Evolutionary conservation across 1,139 yeast genomes (phyloP).

Genomic region (Eremothecium gossypii): DNA sequence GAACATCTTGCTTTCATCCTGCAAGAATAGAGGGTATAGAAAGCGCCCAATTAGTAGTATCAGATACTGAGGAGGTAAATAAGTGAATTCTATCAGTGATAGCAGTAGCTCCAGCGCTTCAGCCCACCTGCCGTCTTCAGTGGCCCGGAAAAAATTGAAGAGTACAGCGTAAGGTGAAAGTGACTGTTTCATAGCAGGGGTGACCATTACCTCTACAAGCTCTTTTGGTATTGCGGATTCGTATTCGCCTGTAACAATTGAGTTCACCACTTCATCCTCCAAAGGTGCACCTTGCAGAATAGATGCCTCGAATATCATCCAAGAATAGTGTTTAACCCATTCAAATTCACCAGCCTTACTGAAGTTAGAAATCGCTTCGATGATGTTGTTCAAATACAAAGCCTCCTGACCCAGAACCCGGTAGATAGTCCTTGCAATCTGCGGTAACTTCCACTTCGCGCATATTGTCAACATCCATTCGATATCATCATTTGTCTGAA

Average conservation of each 20-base stretch:
- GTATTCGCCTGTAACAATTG: constrained; percentile 36
- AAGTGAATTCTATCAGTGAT: constrained; percentile 52
- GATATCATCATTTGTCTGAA: constrained; percentile 60
- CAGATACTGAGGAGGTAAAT: constrained; percentile 51
- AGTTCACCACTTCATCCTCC: constrained; percentile 46
- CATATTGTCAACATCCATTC: constrained; percentile 67
- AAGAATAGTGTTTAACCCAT: constrained; percentile 35
- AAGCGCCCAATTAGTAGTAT: constrained; percentile 21
- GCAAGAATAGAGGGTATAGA: constrained; percentile 22
- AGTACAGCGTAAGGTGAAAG: constrained; percentile 67
- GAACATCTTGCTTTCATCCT: constrained; percentile 12
- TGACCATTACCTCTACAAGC: constrained; percentile 25
- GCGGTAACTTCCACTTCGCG: constrained; percentile 40
- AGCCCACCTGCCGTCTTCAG: constrained; percentile 22
- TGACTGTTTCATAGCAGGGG: constrained; percentile 56
- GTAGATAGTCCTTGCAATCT: constrained; percentile 46
- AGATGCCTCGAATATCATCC: constrained; percentile 53
- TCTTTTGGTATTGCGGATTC: constrained; percentile 24
- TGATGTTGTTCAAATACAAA: constrained; percentile 30
- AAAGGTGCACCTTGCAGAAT: constrained; percentile 45
- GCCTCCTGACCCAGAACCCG: constrained; percentile 30
- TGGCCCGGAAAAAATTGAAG: constrained; percentile 38
- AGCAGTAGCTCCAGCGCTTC: constrained; percentile 35
- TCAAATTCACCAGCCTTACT: constrained; percentile 53
- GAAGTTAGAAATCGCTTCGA: constrained; percentile 61